Evolutionary conservation across 2,329 filamentous ascomycete species (phyloP), one percentile per base, ranked within the genome.

Genomic region (Byssochlamys sp.): DNA sequence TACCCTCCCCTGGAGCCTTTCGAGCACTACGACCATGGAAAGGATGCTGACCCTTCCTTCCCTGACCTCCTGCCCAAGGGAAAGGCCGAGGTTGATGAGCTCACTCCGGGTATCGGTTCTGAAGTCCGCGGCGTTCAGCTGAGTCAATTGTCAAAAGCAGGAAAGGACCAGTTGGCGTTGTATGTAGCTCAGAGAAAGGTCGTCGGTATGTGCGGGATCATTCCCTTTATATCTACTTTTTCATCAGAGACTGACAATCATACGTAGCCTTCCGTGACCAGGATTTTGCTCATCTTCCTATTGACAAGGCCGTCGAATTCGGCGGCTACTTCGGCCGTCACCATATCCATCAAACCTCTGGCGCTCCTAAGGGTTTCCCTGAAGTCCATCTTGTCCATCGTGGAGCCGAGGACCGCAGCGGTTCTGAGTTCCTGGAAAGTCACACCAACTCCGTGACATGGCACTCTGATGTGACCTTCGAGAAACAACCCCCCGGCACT

Each of bases 391-490:
- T 94, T 1, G 89, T 92, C 1, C 88, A 92, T 73, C 83, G 89
- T 45, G 84, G 84, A 24, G 86, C 83, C 53, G 76, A 83, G 59
- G 86, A 89, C 64, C 83, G 80, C 5, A 81, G 78, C 2, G 81
- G 78, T 24, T 75, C 81, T 24, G 77, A 81, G 53, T 88, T 87
- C 72, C 85, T 90, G 63, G 75, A 81, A 56, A 82, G 83, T 52
- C 82, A 88, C 25, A 91, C 88, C 2, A 92, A 86, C 73, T 89
- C 86, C 0, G 85, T 95, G 1, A 89, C 89, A 6, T 96, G 90
- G 90, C 91, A 96, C 75, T 89, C 86, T 0, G 91, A 96, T 64
- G 86, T 95, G 1, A 89, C 88, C 0, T 96, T 95, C 69, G 91
- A 96, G 76, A 77, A 83, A 63, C 91, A 96, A 74, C 90, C 91